Conservation (phyloP, 192 early-diverging fungal genomes). For the Mortierella antarctica region DNA sequence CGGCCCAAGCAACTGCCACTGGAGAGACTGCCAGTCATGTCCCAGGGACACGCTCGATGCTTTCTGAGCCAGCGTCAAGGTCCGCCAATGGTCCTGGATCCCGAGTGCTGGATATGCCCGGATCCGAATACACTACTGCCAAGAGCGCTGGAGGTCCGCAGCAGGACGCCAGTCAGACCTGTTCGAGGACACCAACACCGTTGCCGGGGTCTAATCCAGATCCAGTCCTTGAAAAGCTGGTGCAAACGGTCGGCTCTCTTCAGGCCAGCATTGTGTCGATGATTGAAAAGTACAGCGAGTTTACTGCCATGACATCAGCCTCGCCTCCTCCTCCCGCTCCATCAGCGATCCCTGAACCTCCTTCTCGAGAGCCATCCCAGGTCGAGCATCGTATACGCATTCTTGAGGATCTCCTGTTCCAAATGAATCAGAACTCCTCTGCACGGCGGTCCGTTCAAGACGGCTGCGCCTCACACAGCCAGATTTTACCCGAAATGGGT, state of each 20-base stretch:
- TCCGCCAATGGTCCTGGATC: not conserved
- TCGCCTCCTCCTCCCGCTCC: not conserved
- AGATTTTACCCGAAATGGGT: too few species aligned
- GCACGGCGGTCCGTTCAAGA: too few species aligned
- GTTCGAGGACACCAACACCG: not conserved
- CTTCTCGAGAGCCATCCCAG: not conserved
- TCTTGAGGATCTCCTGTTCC: not conserved
- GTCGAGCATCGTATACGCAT: not conserved
- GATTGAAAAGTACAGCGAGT: conserved; percentile 16
- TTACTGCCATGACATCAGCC: not conserved
- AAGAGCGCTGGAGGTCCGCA: too few species aligned
- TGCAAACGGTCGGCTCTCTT: conserved; percentile 1
- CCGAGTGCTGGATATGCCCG: not conserved
- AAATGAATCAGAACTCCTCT: too few species aligned
- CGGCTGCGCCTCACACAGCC: too few species aligned
- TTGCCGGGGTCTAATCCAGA: not conserved
- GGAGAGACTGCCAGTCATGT: too few species aligned
- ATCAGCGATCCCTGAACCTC: not conserved
- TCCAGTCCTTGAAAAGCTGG: not conserved
- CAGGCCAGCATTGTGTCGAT: conserved; percentile 7
- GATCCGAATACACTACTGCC: not conserved
- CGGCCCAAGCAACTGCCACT: too few species aligned
- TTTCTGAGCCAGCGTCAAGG: not conserved
- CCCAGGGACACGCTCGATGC: too few species aligned
- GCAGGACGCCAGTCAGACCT: too few species aligned